phyloP scores from a whole-genome alignment of 2,329 filamentous ascomycete species.

The Ophiostoma novo-ulmi region DNA sequence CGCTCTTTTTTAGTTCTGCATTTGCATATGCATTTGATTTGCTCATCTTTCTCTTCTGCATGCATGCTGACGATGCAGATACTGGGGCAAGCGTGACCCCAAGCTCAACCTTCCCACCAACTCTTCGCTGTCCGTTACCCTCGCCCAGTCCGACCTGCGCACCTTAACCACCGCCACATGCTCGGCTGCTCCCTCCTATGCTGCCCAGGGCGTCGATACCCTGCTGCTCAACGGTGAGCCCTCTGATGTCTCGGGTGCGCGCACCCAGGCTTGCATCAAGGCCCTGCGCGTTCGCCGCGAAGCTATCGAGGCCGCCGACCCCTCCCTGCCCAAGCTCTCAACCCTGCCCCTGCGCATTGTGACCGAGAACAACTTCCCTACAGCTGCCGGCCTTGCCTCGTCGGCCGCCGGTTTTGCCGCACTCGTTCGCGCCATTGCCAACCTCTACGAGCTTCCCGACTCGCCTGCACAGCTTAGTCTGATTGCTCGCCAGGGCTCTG shows the following conservation, averaged over 20 bases:
- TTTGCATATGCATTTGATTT: not conserved
- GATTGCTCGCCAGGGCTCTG: constrained; percentile 89
- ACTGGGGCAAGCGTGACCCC: constrained; percentile 96
- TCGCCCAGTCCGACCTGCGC: constrained; percentile 87
- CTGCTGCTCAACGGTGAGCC: constrained; percentile 78
- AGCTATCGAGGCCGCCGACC: constrained; percentile 65
- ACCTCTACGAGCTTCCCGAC: constrained; percentile 81
- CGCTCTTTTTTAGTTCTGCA: constrained; percentile 17
- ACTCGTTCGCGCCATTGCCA: constrained; percentile 76
- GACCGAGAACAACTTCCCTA: constrained; percentile 98
- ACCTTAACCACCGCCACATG: constrained; percentile 95
- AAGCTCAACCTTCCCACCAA: constrained; percentile 96
- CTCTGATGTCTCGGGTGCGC: constrained; percentile 79
- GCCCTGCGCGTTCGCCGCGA: constrained; percentile 74
- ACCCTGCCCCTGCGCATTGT: constrained; percentile 75
- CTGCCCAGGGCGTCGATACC: constrained; percentile 52
- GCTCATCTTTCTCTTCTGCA: not conserved
- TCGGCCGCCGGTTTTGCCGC: constrained; percentile 67
- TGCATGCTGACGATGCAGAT: constrained; percentile 45
- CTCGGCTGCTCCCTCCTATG: constrained; percentile 58
- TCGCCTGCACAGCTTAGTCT: constrained; percentile 77
- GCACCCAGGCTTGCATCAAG: constrained; percentile 91
- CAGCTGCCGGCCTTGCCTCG: constrained; percentile 79
- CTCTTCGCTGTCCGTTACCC: constrained; percentile 92
- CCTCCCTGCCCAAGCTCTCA: constrained; percentile 76